Base-by-base conservation (phyloP, 371 early-diverging fungal species). In the Mortierella sp. region DNA sequence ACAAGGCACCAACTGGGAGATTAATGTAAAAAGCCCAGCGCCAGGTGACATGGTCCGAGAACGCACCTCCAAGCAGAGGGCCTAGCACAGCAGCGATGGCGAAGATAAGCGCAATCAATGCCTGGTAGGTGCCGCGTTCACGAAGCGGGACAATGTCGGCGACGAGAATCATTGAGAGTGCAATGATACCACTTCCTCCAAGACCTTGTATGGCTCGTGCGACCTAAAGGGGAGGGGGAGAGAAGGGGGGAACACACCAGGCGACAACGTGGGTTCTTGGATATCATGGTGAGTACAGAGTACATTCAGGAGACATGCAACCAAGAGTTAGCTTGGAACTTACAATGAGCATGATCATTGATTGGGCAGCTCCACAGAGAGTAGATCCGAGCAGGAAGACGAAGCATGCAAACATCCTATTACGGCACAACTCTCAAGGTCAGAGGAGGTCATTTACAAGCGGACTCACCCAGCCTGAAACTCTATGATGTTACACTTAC, bases 101-200 rank as follows among this genome's bases (percentile, higher is more conserved):
- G 79, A 82, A 90, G 47, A 81, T 76, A 46, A 78, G 74, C 0
- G 85, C 88, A 43, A 87, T 55, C 21, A 86, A 44, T 16, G 86
- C 86, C 17, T 83, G 80, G 66, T 83, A 90, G 22, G 79, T 80
- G 27, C 84, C 83, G 6, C 87, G 82, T 39, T 83, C 82, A 10
- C 80, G 68, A 2, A 87, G 49, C 8, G 83, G 60, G 17, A 87
- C 86, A 44, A 91, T 79, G 46, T 92, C 92, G 0, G 91, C 83
- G 34, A 94, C 90, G 29, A 93, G 87, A 48, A 92, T 87, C 65
- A 93, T 80, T 21, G 82, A 83, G 43, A 92, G 67, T 0, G 89
- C 81, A n/a, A 90, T 78, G 25, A 94, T 81, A 5, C 95, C 94
- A 21, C 89, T 89, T 31, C 94, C 95, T 34, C 97, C 96, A 34